Base-by-base conservation (phyloP, 176 grass and related monocot genomes). In the Aegilops sharonensis region DNA sequence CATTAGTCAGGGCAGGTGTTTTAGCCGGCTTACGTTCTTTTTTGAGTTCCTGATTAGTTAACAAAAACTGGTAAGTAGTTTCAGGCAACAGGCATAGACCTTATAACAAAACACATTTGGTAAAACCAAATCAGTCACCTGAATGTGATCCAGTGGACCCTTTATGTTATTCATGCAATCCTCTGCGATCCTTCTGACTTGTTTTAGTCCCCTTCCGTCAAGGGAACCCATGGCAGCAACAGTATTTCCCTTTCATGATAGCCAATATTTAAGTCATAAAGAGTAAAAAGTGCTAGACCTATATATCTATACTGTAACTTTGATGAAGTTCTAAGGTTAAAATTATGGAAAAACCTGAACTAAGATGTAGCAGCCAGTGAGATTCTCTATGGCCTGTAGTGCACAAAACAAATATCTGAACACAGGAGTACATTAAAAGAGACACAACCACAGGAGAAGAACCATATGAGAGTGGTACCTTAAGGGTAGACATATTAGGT, bases 311-410 rank as follows among this genome's bases (percentile, higher is more conserved):
- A 17, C 48, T 57, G 37, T 31, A 81, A 57, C n/a, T 15, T 81
- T n/a, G 72, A 60, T 76, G 57, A 42, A 74, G 7, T 20, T 81
- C 18, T 43, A 61, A 60, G 42, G 40, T 80, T 77, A 78, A 57
- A 82, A 60, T 76, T 67, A 77, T 64, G 39, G 42, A 87, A 83
- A 83, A 80, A 98, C 92, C 97, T 98, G 94, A 75, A 95, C 90
- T 84, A 95, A 80, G 32, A 98, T 93, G 77, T 98, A 98, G 87
- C 93, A 95, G 36, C 94, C 92, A 59, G 94, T 98, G 82, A 98
- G 90, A 88, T 88, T 90, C 75, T 98, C 86, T 36, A 98, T 91
- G 35, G 96, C 96, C 91, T 98, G 84, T 43, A 85, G 34, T 50
- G 81, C 61, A 90, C 8, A 36, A 85, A 57, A 80, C 35, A 82